A percentile compares a stretch with the other conserved stretches of the same genome.
Conservation (phyloP, 768 basidiomycete species). For the Boletus sp. region DNA sequence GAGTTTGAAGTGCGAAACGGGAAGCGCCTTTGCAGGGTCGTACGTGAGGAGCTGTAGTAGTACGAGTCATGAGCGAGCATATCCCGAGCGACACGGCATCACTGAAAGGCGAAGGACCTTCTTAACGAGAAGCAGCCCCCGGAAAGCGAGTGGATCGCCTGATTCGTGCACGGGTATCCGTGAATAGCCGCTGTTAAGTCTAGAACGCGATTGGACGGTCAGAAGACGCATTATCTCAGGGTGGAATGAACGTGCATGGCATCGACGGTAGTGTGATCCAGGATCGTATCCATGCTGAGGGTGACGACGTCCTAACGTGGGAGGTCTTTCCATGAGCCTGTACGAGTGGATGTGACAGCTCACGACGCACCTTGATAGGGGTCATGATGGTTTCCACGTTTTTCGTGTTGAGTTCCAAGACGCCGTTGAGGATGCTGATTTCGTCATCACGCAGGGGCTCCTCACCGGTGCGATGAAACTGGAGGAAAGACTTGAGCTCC, state of each 20-base stretch:
- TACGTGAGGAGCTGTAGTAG: slow-evolving; percentile 72
- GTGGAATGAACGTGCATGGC: slow-evolving; percentile 50
- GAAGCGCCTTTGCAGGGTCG: slow-evolving; percentile 76
- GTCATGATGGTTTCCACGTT: slow-evolving; percentile 82
- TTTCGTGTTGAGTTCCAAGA: slow-evolving; percentile 75
- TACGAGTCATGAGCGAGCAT: slow-evolving; percentile 6
- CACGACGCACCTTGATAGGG: slow-evolving; percentile 53
- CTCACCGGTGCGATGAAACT: slow-evolving; percentile 75
- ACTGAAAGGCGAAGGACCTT: slow-evolving; percentile 45
- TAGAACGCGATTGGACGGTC: slow-evolving; percentile 27
- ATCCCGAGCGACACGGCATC: not conserved
- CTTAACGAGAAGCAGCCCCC: slow-evolving; percentile 82
- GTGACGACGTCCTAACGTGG: slow-evolving; percentile 72
- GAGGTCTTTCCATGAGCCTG: not conserved
- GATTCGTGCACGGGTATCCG: slow-evolving; percentile 87
- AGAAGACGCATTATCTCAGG: not conserved
- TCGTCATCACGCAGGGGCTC: slow-evolving; percentile 79
- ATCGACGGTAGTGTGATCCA: slow-evolving; percentile 80
- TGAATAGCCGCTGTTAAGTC: slow-evolving; percentile 81
- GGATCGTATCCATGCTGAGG: slow-evolving; percentile 69
- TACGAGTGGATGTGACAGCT: not conserved
- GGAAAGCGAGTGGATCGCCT: slow-evolving; percentile 64
- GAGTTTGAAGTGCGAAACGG: slow-evolving; percentile 73
- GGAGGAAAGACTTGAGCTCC: slow-evolving; percentile 73
- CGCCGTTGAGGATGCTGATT: slow-evolving; percentile 77